These are phyloP conservation scores for Zygosaccharomyces sapae DNA, from an alignment of 1,139 yeast species.

Conservation along the genomic window DNA sequence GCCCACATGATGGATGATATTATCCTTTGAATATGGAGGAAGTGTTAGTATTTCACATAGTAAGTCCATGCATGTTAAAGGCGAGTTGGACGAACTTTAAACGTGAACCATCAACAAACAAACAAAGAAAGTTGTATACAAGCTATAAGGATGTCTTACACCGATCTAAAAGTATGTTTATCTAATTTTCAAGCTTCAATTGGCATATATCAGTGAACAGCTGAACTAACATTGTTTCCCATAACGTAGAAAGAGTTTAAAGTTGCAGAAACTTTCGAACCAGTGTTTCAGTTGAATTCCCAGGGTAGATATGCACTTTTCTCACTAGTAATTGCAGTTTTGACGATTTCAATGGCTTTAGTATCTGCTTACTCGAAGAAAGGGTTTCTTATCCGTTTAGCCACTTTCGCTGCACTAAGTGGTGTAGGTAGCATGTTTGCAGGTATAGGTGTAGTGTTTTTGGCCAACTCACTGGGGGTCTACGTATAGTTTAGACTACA, in stretches of 20 bases:
- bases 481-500: conserved; percentile 21
- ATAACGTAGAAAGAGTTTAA: conserved; percentile 22
- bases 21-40: conserved; percentile 5
- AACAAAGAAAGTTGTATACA: background rate
- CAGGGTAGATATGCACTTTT: conserved; percentile 29
- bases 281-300: conserved; percentile 20
- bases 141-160: background rate
- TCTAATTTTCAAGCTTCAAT: background rate
- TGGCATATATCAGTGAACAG: background rate
- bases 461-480: conserved; percentile 34
- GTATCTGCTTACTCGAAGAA: conserved; percentile 20
- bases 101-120: background rate
- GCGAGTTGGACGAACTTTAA: background rate
- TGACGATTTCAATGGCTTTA: conserved; percentile 22
- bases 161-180: conserved; percentile 5
- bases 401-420: conserved; percentile 21
- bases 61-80: conserved; percentile 9
- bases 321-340: conserved; percentile 22
- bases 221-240: conserved; percentile 2
- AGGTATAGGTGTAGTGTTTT: conserved; percentile 30
- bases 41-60: background rate
- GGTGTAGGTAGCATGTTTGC: conserved; percentile 27
- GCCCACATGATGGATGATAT: conserved; percentile 6
- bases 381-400: conserved; percentile 18
- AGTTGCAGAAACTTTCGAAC: conserved; percentile 15